Base-by-base conservation (phyloP, 2,329 filamentous ascomycete genomes). In the Hortaea werneckii region DNA sequence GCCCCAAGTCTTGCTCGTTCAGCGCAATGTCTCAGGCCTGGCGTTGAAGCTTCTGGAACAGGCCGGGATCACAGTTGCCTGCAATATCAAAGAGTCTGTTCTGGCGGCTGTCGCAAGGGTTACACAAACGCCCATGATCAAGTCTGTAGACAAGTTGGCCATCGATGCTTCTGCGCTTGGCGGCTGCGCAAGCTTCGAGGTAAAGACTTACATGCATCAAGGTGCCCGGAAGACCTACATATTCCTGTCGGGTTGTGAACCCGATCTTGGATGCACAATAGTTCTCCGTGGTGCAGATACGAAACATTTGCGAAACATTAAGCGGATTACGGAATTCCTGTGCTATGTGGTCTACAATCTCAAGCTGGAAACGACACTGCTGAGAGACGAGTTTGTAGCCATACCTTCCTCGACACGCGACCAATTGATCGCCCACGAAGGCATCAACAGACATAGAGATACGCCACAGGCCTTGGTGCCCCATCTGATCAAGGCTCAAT, bases 301-400 rank as follows among this genome's bases (percentile, higher is more conserved):
- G 29, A 70, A 78, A 41, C 73, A 80, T 0, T 74, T 98, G 12
- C 73, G 80, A 1, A 85, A 82, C 56, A 80, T 98, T 65, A 98
- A 98, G 67, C 79, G 81, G 43, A 92, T 98, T 54, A 92, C 90
- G 8, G 92, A 98, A 62, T 96, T 98, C 61, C 95, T 98, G 90
- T 85, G 94, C 34, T 98, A 96, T 56, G 94, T 98, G 13, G 89
- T 96, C 9, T 98, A 98, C 67, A 98, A 95, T 58, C 74, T 98
- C 44, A 95, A 94, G 61, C 75, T 98, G 10, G 92, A 98, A 67
- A 95, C 92, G 1, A 95, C 86, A 56, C 72, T 98, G 40, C 86
- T 98, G 77, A 79, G 87, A 43, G 92, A 98, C 63, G 89, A 94
- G 58, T 94, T 87, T 55, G 84, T 94, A 11, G 79, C 89, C 50